Conservation (phyloP, 2,329 filamentous ascomycete species). For the Colletotrichum sp. region DNA sequence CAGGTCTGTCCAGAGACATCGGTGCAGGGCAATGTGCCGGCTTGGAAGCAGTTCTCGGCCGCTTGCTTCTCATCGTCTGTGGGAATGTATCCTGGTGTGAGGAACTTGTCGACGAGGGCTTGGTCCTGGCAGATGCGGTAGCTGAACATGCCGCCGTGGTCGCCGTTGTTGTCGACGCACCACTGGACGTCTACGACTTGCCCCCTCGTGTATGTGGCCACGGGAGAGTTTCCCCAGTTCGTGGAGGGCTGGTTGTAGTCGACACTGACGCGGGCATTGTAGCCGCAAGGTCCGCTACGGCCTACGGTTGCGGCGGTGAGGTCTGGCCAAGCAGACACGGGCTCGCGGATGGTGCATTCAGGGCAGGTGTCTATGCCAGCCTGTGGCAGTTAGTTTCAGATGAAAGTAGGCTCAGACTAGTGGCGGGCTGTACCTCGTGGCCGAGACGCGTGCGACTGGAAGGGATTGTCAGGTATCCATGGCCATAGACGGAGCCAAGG, state of each 20-base stretch:
- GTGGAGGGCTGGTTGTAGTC: slow-evolving; percentile 55
- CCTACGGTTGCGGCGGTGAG: slow-evolving; percentile 49
- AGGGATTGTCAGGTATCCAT: slow-evolving; percentile 50
- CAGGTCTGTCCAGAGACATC: slow-evolving; percentile 55
- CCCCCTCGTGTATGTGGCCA: slow-evolving; percentile 49
- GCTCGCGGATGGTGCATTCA: slow-evolving; percentile 59
- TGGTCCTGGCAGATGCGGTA: slow-evolving; percentile 60
- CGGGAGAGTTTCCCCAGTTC: slow-evolving; percentile 47
- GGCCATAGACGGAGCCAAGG: slow-evolving; percentile 31
- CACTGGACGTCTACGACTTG: slow-evolving; percentile 55
- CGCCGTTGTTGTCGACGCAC: slow-evolving; percentile 62
- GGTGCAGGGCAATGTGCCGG: slow-evolving; percentile 51
- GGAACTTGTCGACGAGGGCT: slow-evolving; percentile 52
- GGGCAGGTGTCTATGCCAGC: slow-evolving; percentile 55
- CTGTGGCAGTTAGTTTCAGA: slow-evolving; percentile 29
- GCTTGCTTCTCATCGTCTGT: slow-evolving; percentile 57
- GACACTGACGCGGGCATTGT: slow-evolving; percentile 56
- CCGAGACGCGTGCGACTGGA: slow-evolving; percentile 49
- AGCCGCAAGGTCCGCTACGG: slow-evolving; percentile 56
- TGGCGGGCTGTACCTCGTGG: slow-evolving; percentile 36
- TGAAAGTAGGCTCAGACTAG: fast-evolving
- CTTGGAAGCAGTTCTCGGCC: slow-evolving; percentile 57
- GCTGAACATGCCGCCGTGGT: slow-evolving; percentile 61
- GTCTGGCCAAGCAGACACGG: slow-evolving; percentile 54
- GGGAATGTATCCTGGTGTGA: slow-evolving; percentile 50